A percentile compares a stretch with the other conserved stretches of the same genome.
Evolutionary conservation across 345 rosid genomes (phyloP).

Genomic region (Acer negundo): DNA sequence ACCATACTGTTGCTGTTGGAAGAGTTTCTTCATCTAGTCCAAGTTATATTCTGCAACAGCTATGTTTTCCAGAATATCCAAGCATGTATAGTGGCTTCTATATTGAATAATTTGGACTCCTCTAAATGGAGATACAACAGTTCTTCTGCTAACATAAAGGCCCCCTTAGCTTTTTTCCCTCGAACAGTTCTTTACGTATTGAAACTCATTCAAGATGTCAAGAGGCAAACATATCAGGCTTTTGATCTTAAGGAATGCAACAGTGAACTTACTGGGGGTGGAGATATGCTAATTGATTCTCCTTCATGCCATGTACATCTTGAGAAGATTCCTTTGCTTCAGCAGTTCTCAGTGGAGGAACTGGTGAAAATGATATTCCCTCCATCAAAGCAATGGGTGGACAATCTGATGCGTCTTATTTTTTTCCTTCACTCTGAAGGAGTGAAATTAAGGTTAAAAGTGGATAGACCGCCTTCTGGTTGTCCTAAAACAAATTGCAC

Average conservation of each 20-base stretch:
- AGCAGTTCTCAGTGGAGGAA: slow-evolving; percentile 62
- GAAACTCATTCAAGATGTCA: slow-evolving; percentile 77
- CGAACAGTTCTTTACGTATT: slow-evolving; percentile 58
- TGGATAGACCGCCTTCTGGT: slow-evolving; percentile 66
- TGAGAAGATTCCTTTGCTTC: slow-evolving; percentile 66
- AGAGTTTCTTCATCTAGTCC: slow-evolving; percentile 82
- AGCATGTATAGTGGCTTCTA: slow-evolving; percentile 71
- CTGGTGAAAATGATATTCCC: slow-evolving; percentile 65
- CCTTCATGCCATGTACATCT: slow-evolving; percentile 51
- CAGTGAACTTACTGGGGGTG: slow-evolving; percentile 34
- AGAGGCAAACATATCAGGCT: slow-evolving; percentile 49
- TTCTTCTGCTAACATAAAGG: slow-evolving; percentile 49
- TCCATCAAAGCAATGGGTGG: slow-evolving; percentile 79
- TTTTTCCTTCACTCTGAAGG: slow-evolving; percentile 80
- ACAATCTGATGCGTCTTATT: slow-evolving; percentile 65
- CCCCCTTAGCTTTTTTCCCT: slow-evolving; percentile 80
- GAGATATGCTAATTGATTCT: slow-evolving; percentile 36
- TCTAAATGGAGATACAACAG: slow-evolving; percentile 71
- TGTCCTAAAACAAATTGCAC: slow-evolving; percentile 57
- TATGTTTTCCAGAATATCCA: slow-evolving; percentile 60
- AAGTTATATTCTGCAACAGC: slow-evolving; percentile 64
- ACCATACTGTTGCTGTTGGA: slow-evolving; percentile 66
- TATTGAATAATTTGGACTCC: slow-evolving; percentile 67
- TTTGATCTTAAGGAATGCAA: slow-evolving; percentile 55
- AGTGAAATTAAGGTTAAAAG: slow-evolving; percentile 63